Evolutionary conservation across 805 yeast genomes (phyloP).

Genomic region (Geotrichum ghanense): DNA sequence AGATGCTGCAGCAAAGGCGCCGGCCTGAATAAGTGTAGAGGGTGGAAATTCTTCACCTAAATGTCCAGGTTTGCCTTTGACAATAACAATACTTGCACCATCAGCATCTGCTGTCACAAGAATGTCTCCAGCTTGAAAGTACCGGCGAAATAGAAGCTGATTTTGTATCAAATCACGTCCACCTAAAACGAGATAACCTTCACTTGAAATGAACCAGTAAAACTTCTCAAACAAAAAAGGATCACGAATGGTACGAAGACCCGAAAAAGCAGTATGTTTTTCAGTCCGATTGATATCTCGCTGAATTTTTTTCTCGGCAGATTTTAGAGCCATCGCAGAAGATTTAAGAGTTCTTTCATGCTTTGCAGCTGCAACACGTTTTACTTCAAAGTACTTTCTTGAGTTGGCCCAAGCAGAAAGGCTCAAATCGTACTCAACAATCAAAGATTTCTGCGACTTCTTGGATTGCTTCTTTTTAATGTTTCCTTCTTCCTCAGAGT

Average conservation of each 20-base stretch:
- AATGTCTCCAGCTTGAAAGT: slow-evolving; percentile 61
- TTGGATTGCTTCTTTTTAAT: slow-evolving; percentile 3
- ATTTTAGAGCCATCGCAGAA: slow-evolving; percentile 65
- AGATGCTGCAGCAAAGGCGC: slow-evolving; percentile 67
- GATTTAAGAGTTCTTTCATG: slow-evolving; percentile 71
- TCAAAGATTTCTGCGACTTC: slow-evolving; percentile 23
- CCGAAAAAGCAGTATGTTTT: slow-evolving; percentile 34
- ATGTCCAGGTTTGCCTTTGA: slow-evolving; percentile 66
- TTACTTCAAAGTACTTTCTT: slow-evolving; percentile 63
- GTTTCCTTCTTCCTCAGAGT: slow-evolving; percentile 9
- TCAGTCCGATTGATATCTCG: slow-evolving; percentile 54
- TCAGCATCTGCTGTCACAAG: slow-evolving; percentile 66
- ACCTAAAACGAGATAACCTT: slow-evolving; percentile 74
- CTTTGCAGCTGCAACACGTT: slow-evolving; percentile 64
- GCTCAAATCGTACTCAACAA: slow-evolving; percentile 54
- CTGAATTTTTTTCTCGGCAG: slow-evolving; percentile 67
- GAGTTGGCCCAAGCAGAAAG: slow-evolving; percentile 86
- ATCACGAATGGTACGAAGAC: slow-evolving; percentile 36
- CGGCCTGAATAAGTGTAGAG: slow-evolving; percentile 80
- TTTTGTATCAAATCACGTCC: slow-evolving; percentile 76
- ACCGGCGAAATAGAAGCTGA: slow-evolving; percentile 69
- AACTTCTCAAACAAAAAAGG: slow-evolving; percentile 92
- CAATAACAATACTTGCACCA: slow-evolving; percentile 63
- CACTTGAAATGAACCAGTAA: slow-evolving; percentile 87
- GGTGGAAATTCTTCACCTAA: slow-evolving; percentile 58